Base-by-base conservation (phyloP, 306 rosid genomes). In the Begonia masoniana region DNA sequence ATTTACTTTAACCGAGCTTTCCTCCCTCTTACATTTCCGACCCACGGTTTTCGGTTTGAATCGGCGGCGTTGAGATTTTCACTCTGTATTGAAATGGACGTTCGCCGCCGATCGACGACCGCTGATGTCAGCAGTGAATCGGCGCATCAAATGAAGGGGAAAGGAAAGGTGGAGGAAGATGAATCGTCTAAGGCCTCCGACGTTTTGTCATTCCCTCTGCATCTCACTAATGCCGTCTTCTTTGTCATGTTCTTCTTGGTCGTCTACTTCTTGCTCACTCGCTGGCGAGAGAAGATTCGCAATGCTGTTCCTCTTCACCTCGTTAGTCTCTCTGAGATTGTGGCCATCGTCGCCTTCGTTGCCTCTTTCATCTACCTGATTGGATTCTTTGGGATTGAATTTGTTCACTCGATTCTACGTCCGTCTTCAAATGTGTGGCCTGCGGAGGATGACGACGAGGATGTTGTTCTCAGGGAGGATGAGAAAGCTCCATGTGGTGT, bases 241-340 rank as follows among this genome's bases (percentile, higher is more conserved):
- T 85, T 89, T 69, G 24, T 61, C 4, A 59, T 85, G 10, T 89
- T 82, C 76, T 89, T 82, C 85, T 82, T 94, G 8, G 91, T 85
- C 0, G 83, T 84, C 0, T 85, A 82, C 56, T 89, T 80, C 67
- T 64, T 89, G 62, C 94, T 89, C 48, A 74, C 68, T 56, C 68
- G 88, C 13, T 89, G 95, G 95, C 80, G 94, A 0, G 95, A 82
- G 62, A 85, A 89, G 82, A 78, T 89, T 75, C 79, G 97, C 4
- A 78, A 76, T 42, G 76, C 94, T 36, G 78, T 82, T 12, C 97
- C 97, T 10, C 91, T 89, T 39, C 94, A 85, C 47, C 66, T 76
- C 52, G 63, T 85, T 31, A 79, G 77, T 2, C 66, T 83, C 46
- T 76, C 95, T 11, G 94, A 89, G 75, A 65, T 80, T 9, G 69